A percentile compares a stretch with the other conserved stretches of the same genome.
phyloP scores from a whole-genome alignment of 495 filamentous ascomycete species.

The Xylaria telfairii region DNA sequence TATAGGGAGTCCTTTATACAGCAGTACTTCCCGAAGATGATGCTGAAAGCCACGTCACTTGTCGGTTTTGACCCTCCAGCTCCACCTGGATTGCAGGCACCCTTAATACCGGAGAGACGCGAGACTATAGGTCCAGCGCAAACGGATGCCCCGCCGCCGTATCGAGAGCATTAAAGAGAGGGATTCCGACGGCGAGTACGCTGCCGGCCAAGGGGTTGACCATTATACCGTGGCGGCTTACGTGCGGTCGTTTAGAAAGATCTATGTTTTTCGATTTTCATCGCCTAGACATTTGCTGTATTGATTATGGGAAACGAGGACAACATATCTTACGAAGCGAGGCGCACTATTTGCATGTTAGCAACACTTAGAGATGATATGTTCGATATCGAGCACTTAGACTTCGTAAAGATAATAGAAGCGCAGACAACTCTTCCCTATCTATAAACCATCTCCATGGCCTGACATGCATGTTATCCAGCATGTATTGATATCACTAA shows the following conservation, averaged over 20 bases:
- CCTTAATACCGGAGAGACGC: background rate
- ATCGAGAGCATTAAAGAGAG: slow-evolving; percentile 27
- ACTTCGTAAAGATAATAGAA: slow-evolving; percentile 1
- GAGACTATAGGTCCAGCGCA: background rate
- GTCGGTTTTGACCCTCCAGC: background rate
- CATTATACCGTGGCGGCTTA: background rate
- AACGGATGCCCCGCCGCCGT: slow-evolving; percentile 33
- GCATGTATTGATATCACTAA: background rate
- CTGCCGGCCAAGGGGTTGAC: background rate
- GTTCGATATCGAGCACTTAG: background rate
- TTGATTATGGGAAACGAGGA: background rate
- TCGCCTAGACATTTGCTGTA: too few relatives aligned
- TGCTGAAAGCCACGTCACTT: slow-evolving; percentile 44
- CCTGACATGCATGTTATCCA: background rate
- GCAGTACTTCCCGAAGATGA: slow-evolving; percentile 56
- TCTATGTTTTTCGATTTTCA: background rate
- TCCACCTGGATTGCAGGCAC: background rate
- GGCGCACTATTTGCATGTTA: slow-evolving; percentile 5
- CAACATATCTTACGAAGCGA: background rate
- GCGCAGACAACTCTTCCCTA: background rate
- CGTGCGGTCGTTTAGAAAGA: background rate
- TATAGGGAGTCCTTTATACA: slow-evolving; percentile 58
- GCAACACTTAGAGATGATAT: slow-evolving; percentile 8
- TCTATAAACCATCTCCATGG: background rate
- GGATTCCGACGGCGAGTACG: background rate